Evolutionary conservation across 306 rosid genomes (phyloP), one percentile per base, ranked within the genome.

Genomic region (Fragaria vesca): DNA sequence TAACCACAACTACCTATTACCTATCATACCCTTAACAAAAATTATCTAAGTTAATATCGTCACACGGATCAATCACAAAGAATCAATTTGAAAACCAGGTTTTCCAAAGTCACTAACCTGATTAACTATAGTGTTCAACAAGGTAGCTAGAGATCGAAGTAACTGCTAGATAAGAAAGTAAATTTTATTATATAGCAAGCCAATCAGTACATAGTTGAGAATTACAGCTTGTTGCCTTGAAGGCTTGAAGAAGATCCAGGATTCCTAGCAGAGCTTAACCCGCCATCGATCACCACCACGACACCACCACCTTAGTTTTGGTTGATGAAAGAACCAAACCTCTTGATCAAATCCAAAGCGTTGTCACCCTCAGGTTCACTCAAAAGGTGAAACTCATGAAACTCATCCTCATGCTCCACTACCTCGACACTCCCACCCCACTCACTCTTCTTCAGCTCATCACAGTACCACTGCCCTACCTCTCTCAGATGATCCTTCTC

Each of bases 341-440:
- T 73, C 7, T 38, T 12, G 38, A 73, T 55, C 66, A 73, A 55
- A 5, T 73, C 76, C 10, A 15, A 3, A 55, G 76, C 66, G 17
- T 73, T 73, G 5, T 55, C 67, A 11, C 52, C 62, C 3, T 73
- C 67, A 3, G 51, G 60, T 11, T 72, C 43, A 9, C 26, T 66
- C 32, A 72, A 1, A 34, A 52, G 12, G 48, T 72, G 76, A 52
- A 72, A 72, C 32, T 51, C 76, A 34, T 72, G 76, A n/a, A 26
- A n/a, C 32, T 51, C 76, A 34, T 26, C 76, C 2, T 12, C 8
- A n/a, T 72, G 76, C 13, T 72, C 66, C 66, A 72, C 76, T 0
- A 72, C 47, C 11, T 72, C 66, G 3, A 72, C 76, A 52, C 12
- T 54, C 50, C 76, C 76, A 11, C 65, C 50, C 76, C 76, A 72